phyloP scores from a whole-genome alignment of 768 basidiomycete species.

The Cubamyces lactineus region DNA sequence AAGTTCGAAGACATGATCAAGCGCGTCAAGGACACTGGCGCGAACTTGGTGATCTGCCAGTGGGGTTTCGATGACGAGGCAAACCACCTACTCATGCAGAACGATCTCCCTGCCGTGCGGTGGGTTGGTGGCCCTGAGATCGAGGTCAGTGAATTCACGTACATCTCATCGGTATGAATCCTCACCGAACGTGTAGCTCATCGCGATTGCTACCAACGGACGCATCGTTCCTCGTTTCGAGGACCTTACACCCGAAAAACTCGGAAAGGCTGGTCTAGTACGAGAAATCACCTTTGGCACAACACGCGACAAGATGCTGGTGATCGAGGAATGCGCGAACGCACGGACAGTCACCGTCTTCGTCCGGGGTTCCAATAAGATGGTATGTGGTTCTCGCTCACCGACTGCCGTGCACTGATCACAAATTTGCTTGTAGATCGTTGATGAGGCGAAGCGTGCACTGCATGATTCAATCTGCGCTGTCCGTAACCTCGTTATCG shows the following conservation, averaged over 20 bases:
- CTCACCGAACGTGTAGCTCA: constrained; percentile 57
- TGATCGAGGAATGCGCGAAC: constrained; percentile 99
- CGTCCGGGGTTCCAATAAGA: constrained; percentile 97
- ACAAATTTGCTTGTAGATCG: constrained; percentile 62
- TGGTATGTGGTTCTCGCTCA: constrained; percentile 55
- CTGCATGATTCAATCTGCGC: constrained; percentile 98
- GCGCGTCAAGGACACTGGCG: constrained; percentile 93
- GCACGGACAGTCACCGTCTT: constrained; percentile 95
- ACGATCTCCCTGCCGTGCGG: constrained; percentile 93
- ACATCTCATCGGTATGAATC: not conserved
- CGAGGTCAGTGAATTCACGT: constrained; percentile 58
- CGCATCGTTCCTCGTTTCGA: constrained; percentile 98
- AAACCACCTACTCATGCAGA: constrained; percentile 97
- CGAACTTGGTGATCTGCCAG: constrained; percentile 98
- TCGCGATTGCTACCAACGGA: constrained; percentile 97
- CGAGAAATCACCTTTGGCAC: constrained; percentile 96
- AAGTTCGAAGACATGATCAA: constrained; percentile 98
- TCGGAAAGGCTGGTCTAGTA: constrained; percentile 92
- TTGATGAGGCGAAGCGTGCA: constrained; percentile 98
- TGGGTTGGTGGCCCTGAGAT: constrained; percentile 99
- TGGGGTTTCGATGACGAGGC: constrained; percentile 99
- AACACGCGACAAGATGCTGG: constrained; percentile 98
- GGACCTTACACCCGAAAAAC: constrained; percentile 87
- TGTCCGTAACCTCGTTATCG: constrained; percentile 92
- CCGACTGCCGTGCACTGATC: too few species aligned